Evolutionary conservation across 78 protist species (phyloP), one percentile per base, ranked within the genome.

Genomic region (Paratrimastix pyriformis): DNA sequence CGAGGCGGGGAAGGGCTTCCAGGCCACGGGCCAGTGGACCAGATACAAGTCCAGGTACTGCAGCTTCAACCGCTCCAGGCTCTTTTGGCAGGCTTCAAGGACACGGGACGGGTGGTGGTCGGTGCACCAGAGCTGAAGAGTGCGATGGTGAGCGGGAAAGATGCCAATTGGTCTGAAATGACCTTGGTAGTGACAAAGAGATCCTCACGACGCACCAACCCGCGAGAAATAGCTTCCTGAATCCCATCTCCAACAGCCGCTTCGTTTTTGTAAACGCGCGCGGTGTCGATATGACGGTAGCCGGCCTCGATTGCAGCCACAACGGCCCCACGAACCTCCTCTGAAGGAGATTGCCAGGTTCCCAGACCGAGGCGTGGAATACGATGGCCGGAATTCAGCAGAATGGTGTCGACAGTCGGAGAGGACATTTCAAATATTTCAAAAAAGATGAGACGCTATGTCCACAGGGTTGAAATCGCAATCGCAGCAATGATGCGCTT

Each of bases 11-110:
- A 13, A 48, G 48, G 55, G n/a, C 65, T 65, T 39, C 21, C 73
- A 69, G n/a, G 79, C 82, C 26, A 82, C 44, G 46, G 93, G 93
- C 88, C 87, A 85, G 72, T 89, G 93, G 40, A 89, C 54, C 30
- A 87, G 80, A 50, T 38, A 86, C 32, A 90, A 79, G 65, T 90
- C 94, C 43, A 90, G 57, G 76, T 88, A 86, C 3, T 71, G 69
- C 7, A 90, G 60, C 5, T 76, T 65, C 33, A 85, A 74, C 42
- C 80, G 85, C 32, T 38, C 35, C 8, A 90, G 78, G 29, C 82
- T 70, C 35, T 54, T 52, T 35, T 44, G 65, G 33, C 37, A 62
- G 30, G 87, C 88, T 13, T 74, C 65, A 32, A 46, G 48, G 38
- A 90, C 94, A 48, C 81, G 44, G 35, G 72, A 64, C 32, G 33